Percentiles rank a stretch among this genome's conserved stretches.
Evolutionary conservation across 129 eudicot genomes (phyloP).

Genomic region (Artemisia annua): DNA sequence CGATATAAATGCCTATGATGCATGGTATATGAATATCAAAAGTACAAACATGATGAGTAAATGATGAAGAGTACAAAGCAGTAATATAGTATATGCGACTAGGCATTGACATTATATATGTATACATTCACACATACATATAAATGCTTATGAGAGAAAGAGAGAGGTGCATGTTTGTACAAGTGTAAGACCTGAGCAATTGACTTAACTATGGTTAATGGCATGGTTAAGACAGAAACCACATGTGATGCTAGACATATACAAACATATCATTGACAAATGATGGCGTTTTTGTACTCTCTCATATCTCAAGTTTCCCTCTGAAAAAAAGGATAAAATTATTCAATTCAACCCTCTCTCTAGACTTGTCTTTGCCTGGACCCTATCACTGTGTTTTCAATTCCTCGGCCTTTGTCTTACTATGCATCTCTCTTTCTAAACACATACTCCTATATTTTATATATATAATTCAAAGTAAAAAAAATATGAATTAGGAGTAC

Average conservation of each 20-base stretch:
- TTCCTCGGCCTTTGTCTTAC: constrained; percentile 68
- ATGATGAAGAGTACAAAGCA: constrained; percentile 33
- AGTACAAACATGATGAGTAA: constrained; percentile 34
- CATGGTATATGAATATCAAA: constrained; percentile 31
- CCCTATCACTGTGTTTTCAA: constrained; percentile 44
- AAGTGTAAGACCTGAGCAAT: constrained; percentile 27
- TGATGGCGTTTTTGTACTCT: constrained; percentile 78
- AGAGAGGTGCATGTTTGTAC: constrained; percentile 16
- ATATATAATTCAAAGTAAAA: no score
- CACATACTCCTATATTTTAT: background rate
- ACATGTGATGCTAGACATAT: constrained; percentile 40
- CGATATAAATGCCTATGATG: constrained; percentile 21
- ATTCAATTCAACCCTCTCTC: constrained; percentile 36
- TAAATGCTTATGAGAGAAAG: background rate
- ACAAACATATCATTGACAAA: constrained; percentile 78
- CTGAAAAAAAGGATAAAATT: constrained; percentile 38
- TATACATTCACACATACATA: background rate
- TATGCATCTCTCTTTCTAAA: constrained; percentile 15
- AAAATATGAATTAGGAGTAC: no score
- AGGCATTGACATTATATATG: constrained; percentile 28
- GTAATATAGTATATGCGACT: constrained; percentile 15
- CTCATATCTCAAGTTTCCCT: constrained; percentile 43
- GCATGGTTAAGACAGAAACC: constrained; percentile 38
- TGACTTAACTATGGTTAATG: constrained; percentile 42
- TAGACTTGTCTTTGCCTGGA: constrained; percentile 46